Conservation (phyloP, 164 flowering plant species). For the Cinnamomum micranthum region DNA sequence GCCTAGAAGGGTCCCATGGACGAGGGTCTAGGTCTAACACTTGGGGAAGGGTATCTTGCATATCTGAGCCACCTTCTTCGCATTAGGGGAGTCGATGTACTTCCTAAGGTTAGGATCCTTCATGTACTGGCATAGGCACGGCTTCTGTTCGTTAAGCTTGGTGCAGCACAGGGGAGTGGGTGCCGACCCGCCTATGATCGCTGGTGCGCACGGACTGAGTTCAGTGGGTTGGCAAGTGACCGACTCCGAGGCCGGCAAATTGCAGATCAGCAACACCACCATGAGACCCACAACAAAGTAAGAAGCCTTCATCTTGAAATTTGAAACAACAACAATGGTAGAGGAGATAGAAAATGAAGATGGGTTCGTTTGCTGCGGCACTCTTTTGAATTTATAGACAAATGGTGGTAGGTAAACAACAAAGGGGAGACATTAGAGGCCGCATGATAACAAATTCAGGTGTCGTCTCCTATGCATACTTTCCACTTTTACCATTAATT, state of each 20-base stretch:
- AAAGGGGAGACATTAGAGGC: no score
- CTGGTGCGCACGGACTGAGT: neutral
- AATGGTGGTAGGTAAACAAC: no score
- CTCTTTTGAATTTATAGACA: no score
- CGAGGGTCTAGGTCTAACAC: neutral
- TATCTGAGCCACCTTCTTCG: neutral
- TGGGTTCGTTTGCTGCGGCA: no score
- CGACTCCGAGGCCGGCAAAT: neutral
- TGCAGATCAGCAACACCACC: neutral
- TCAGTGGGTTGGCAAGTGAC: constrained; percentile 1
- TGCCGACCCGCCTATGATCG: neutral
- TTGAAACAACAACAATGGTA: neutral
- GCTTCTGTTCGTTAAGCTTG: constrained; percentile 8
- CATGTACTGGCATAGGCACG: constrained; percentile 11
- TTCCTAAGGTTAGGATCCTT: constrained; percentile 4
- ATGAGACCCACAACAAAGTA: neutral
- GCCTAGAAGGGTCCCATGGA: neutral
- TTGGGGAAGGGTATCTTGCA: constrained; percentile 8
- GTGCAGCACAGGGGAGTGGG: constrained; percentile 1
- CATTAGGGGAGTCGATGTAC: neutral
- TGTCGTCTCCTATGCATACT: no score
- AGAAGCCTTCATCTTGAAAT: neutral
- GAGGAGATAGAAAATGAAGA: neutral
- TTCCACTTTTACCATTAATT: no score
- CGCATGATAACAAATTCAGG: no score